phyloP scores from a whole-genome alignment of 805 yeast genomes.

The Maudiozyma turicensis region DNA sequence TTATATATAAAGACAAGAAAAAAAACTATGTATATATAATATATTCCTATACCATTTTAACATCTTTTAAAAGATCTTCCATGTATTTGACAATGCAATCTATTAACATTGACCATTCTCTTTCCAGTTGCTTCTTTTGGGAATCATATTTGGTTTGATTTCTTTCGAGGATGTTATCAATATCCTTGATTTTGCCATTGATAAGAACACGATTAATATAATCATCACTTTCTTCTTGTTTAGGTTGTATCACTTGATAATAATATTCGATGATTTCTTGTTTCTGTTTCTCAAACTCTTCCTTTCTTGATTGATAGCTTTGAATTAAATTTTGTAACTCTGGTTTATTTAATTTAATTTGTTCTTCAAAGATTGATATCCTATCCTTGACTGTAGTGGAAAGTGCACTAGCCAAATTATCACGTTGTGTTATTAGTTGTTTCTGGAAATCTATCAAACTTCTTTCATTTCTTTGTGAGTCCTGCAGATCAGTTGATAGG shows the following conservation, averaged over 20 bases:
- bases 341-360: slow-evolving; percentile 41
- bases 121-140: slow-evolving; percentile 44
- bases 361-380: slow-evolving; percentile 32
- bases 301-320: slow-evolving; percentile 36
- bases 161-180: slow-evolving; percentile 24
- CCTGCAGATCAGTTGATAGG: slow-evolving; percentile 38
- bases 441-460: slow-evolving; percentile 41
- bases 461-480: slow-evolving; percentile 29
- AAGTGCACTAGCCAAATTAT: slow-evolving; percentile 30
- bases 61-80: slow-evolving; percentile 17
- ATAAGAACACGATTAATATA: slow-evolving; percentile 32
- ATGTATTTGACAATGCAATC: slow-evolving; percentile 45
- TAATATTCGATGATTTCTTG: slow-evolving; percentile 37
- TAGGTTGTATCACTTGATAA: slow-evolving; percentile 39
- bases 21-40: not conserved
- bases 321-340: slow-evolving; percentile 39
- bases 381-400: slow-evolving; percentile 35
- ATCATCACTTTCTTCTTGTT: slow-evolving; percentile 38
- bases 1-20: not conserved
- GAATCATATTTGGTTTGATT: slow-evolving; percentile 34
- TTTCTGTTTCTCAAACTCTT: slow-evolving; percentile 38
- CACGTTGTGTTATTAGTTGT: slow-evolving; percentile 38
- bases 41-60: slow-evolving; percentile 3
- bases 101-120: slow-evolving; percentile 45
- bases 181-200: slow-evolving; percentile 33